phyloP scores from a whole-genome alignment of 345 rosid species.

The Eucalyptus regnans region DNA sequence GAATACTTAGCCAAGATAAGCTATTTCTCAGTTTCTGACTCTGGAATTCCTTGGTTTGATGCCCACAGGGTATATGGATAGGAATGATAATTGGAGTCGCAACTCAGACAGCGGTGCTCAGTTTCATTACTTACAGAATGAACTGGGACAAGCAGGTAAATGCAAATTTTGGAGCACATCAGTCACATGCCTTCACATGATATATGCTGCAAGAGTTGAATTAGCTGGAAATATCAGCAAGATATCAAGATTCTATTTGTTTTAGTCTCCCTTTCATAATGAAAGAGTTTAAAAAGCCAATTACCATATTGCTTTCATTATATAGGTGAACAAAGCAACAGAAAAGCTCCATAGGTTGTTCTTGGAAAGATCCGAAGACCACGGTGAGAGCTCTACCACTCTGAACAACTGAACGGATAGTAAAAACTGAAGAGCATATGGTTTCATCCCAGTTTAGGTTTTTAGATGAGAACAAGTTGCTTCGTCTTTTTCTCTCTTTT shows the following conservation, averaged over 20 bases:
- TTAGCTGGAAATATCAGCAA: not conserved
- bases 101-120: conserved; percentile 1
- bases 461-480: not conserved
- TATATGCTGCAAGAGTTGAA: not conserved
- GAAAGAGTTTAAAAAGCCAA: not conserved
- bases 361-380: not conserved
- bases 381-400: not conserved
- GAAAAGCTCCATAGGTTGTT: conserved; percentile 5
- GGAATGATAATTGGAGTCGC: conserved; percentile 14
- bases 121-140: conserved; percentile 2
- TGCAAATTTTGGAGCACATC: not conserved
- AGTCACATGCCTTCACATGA: not conserved
- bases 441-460: not conserved
- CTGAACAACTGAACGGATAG: not conserved
- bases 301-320: not conserved
- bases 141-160: not conserved
- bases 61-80: conserved; percentile 18
- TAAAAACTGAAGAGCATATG: not conserved
- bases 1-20: not conserved
- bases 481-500: not conserved
- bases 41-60: not conserved
- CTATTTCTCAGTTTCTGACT: not conserved
- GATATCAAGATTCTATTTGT: not conserved
- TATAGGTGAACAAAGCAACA: conserved; percentile 7
- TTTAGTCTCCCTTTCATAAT: not conserved